phyloP scores from a whole-genome alignment of 1,139 yeast genomes.

The Lodderomyces beijingensis region DNA sequence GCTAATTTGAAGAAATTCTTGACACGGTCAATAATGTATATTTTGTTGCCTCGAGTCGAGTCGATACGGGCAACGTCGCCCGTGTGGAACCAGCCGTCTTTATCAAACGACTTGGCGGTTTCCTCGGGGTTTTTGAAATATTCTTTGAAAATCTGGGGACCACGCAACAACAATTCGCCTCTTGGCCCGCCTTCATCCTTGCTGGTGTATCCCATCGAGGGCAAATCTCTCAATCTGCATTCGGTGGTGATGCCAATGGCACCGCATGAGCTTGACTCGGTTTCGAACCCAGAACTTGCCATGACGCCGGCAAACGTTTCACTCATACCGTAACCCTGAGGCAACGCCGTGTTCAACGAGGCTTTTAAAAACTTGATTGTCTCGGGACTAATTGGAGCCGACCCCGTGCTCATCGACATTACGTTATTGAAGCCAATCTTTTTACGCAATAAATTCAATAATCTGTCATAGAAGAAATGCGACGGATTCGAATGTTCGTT shows the following conservation, averaged over 20 bases:
- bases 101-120: conserved; percentile 44
- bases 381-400: conserved; percentile 42
- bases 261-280: conserved; percentile 41
- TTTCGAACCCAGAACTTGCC: conserved; percentile 21
- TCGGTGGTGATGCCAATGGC: conserved; percentile 32
- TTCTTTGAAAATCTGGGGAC: conserved; percentile 34
- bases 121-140: conserved; percentile 39
- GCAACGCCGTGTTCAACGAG: conserved; percentile 32
- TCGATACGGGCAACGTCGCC: conserved; percentile 38
- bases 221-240: conserved; percentile 32
- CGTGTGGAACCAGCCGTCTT: conserved; percentile 49
- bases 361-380: conserved; percentile 41
- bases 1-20: conserved; percentile 43
- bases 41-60: conserved; percentile 16
- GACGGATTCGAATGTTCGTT: conserved; percentile 12
- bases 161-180: conserved; percentile 40
- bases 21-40: conserved; percentile 39
- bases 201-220: conserved; percentile 33
- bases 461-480: conserved; percentile 30
- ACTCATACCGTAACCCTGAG: conserved; percentile 45
- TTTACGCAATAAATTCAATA: conserved; percentile 22
- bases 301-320: conserved; percentile 43
- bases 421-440: conserved; percentile 37
- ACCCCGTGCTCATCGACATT: conserved; percentile 28
- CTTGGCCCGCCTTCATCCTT: conserved; percentile 34